Evolutionary conservation across 768 basidiomycete genomes (phyloP).

Genomic region (Tricholoma furcatifolium): DNA sequence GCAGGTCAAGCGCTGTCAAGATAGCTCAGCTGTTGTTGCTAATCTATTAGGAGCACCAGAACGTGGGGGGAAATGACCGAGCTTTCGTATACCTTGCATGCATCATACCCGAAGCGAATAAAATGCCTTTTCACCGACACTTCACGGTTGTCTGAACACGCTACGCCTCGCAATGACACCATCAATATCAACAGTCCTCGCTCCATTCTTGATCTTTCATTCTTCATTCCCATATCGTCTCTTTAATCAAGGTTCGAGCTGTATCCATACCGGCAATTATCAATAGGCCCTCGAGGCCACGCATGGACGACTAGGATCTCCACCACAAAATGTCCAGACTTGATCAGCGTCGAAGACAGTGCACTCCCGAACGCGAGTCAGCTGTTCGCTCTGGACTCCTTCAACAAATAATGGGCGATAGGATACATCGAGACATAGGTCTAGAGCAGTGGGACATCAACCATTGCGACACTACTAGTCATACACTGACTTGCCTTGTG

Average conservation of each 20-base stretch:
- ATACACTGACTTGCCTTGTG: conserved; percentile 1
- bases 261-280: too few relatives aligned
- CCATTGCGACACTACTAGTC: neutral
- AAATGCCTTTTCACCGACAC: too few relatives aligned
- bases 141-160: too few relatives aligned
- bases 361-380: neutral
- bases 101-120: too few relatives aligned
- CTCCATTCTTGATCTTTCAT: too few relatives aligned
- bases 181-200: too few relatives aligned
- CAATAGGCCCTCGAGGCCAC: too few relatives aligned
- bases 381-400: neutral
- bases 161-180: too few relatives aligned
- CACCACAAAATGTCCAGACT: neutral
- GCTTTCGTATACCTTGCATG: conserved; percentile 3
- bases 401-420: neutral
- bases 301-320: neutral
- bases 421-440: neutral
- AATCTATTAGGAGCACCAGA: conserved; percentile 14
- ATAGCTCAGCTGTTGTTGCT: conserved; percentile 53
- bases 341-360: neutral
- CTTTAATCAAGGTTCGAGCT: too few relatives aligned
- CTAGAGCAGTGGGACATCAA: neutral
- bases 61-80: conserved; percentile 17
- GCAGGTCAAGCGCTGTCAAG: conserved; percentile 50
- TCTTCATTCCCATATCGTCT: too few relatives aligned